Evolutionary conservation across 148 eudicot genomes (phyloP), one percentile per base, ranked within the genome.

Genomic region (Chenopodium berlandieri): DNA sequence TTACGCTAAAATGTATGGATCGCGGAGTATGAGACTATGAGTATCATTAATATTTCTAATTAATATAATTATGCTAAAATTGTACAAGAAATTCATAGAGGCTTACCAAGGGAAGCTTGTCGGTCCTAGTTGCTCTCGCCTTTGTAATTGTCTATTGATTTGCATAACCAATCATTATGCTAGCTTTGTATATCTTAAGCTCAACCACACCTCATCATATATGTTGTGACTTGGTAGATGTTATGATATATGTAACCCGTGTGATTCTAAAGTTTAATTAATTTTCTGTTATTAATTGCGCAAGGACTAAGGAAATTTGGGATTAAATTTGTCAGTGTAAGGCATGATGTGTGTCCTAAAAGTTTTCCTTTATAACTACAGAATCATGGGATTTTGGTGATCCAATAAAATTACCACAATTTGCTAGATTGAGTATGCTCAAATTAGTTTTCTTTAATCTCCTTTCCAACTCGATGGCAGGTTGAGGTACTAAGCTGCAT

Each of bases 401-500:
- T 17, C 52, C 52, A 34, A 46, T 58, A 58, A n/a, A 48, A 7
- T 22, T 72, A 44, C n/a, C 25, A 23, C 19, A 72, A 16, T 9
- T 9, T 50, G 16, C 25, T 47, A 56, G 23, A 25, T 34, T 54
- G 63, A 1, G 32, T 69, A 76, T 54, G 34, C 69, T 67, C 60
- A 27, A 30, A 31, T 46, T 63, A 22, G 47, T 73, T 70, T 54
- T 58, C 23, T 44, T 73, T 44, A 52, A n/a, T 17, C 14, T 20
- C 19, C 20, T 40, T 25, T 77, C 23, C n/a, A 31, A 81, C 46
- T 58, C 68, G 32, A 72, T 48, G 79, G 77, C 80, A 93, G 97
- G 92, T 94, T 62, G 94, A 92, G 84, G 91, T 94, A 50, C 86
- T 94, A 34, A 84, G 92, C 80, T 73, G 84, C 87, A 94, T 94